Conservation (phyloP, 2,329 filamentous ascomycete genomes). For the Fusarium sororula region DNA sequence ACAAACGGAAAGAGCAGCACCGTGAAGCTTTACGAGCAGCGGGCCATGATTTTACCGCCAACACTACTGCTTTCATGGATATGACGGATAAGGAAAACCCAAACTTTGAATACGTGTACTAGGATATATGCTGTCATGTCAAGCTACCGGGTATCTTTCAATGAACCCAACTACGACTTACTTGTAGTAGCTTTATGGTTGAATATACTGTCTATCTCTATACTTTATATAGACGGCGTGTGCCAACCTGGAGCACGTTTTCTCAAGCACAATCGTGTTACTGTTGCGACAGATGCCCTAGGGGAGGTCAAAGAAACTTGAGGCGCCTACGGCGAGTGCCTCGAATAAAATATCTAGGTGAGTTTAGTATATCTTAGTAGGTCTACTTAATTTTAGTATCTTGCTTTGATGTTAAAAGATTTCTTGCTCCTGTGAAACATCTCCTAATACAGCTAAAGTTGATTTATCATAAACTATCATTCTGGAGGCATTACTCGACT, state of each 20-base stretch:
- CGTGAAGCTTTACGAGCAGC: constrained; percentile 44
- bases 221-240: neutral
- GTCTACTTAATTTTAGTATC: neutral
- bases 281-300: neutral
- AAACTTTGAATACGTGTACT: constrained; percentile 54
- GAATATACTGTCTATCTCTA: neutral
- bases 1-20: constrained; percentile 49
- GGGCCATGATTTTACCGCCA: constrained; percentile 39
- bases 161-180: neutral
- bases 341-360: neutral
- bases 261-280: too few species aligned
- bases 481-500: neutral
- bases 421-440: neutral
- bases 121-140: neutral
- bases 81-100: constrained; percentile 56
- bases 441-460: neutral
- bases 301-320: neutral
- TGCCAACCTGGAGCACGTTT: neutral
- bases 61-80: constrained; percentile 52
- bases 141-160: neutral
- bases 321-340: too few species aligned
- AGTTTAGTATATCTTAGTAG: neutral
- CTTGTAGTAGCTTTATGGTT: neutral
- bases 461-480: neutral
- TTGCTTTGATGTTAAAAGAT: neutral